phyloP scores from a whole-genome alignment of 73 alveolate species.

The Paraurostyla sp. region DNA sequence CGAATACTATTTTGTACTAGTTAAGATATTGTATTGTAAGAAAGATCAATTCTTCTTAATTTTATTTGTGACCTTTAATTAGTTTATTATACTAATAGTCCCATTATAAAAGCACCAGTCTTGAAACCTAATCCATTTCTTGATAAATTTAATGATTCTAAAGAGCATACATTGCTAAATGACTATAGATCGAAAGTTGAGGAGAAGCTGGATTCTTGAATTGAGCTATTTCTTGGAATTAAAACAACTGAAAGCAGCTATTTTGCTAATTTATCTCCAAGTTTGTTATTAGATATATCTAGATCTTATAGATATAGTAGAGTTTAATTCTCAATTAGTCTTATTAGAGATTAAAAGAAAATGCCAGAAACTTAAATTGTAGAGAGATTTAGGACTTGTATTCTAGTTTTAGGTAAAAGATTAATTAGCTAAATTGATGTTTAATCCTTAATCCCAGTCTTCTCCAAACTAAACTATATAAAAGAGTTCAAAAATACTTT shows the following conservation, averaged over 20 bases:
- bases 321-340: background rate
- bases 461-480: background rate
- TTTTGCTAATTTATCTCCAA: background rate
- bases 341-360: background rate
- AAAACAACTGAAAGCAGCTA: background rate
- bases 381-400: background rate
- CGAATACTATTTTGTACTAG: conserved; percentile 9
- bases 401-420: background rate
- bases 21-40: background rate
- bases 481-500: background rate
- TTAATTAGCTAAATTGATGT: background rate
- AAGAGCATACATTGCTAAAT: conserved; percentile 6
- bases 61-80: background rate
- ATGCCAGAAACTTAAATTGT: background rate
- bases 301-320: background rate
- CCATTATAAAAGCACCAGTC: conserved; percentile 18
- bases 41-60: background rate
- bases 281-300: background rate
- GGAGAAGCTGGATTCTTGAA: too few relatives aligned
- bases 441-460: conserved; percentile 6
- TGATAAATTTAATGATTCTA: background rate
- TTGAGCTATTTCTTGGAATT: too few relatives aligned
- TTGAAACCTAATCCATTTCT: conserved; percentile 28
- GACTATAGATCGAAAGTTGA: too few relatives aligned
- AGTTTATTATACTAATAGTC: background rate